Percentiles rank a stretch among this genome's conserved stretches.
phyloP scores from a whole-genome alignment of 306 rosid genomes.

The Corylus americana region DNA sequence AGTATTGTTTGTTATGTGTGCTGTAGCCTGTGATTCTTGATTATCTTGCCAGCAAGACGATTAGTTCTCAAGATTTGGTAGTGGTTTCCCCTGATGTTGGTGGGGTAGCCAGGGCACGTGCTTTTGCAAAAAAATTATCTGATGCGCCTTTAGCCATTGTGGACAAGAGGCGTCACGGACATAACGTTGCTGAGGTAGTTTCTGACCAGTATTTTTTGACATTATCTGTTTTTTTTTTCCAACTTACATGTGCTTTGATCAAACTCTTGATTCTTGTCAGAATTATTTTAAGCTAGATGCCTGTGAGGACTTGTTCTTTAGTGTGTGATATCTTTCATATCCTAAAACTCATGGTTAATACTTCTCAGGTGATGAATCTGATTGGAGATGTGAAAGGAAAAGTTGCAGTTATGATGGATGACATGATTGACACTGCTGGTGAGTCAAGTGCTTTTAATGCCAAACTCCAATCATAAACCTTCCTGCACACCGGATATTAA shows the following conservation, averaged over 20 bases:
- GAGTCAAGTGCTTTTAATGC: constrained; percentile 30
- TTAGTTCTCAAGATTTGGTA: constrained; percentile 77
- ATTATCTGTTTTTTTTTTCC: background rate
- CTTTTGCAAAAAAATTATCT: constrained; percentile 91
- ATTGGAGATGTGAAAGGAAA: constrained; percentile 97
- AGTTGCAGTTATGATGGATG: constrained; percentile 99
- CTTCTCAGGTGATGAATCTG: constrained; percentile 86
- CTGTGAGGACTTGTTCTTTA: background rate
- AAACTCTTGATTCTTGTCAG: background rate
- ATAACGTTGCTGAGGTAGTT: constrained; percentile 89
- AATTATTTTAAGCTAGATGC: background rate
- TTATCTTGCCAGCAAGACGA: constrained; percentile 92
- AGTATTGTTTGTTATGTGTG: constrained; percentile 32
- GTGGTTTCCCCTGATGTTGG: constrained; percentile 99
- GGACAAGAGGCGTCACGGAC: constrained; percentile 95
- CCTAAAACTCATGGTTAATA: background rate
- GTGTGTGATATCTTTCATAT: background rate
- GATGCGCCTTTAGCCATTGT: constrained; percentile 98
- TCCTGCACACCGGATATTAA: background rate
- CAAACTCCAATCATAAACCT: background rate
- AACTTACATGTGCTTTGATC: background rate
- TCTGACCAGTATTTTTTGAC: background rate
- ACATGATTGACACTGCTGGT: constrained; percentile 99
- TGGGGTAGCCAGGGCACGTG: constrained; percentile 99
- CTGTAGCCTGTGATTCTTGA: constrained; percentile 89